Conservation (phyloP, 1,284 basidiomycete genomes). For the Trametes hirsuta region DNA sequence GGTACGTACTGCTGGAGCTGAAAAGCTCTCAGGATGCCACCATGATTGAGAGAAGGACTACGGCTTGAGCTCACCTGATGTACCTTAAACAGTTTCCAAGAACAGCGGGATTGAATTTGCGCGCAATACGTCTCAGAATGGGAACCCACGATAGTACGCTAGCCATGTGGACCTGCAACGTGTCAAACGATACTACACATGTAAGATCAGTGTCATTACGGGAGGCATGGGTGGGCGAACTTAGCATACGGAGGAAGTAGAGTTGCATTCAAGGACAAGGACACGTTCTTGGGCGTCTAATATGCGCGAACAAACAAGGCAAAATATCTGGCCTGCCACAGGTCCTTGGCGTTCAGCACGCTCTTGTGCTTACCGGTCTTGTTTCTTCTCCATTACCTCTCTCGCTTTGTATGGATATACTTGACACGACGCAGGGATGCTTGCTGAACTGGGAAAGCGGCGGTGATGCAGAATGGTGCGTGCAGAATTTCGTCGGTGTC, state of each 20-base stretch:
- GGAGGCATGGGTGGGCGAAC: neutral
- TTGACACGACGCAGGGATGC: conserved; percentile 30
- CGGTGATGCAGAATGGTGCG: conserved; percentile 65
- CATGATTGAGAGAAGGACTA: too few species aligned
- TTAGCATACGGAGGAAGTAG: too few species aligned
- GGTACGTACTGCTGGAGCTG: too few species aligned
- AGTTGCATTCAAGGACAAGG: too few species aligned
- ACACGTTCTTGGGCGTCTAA: neutral
- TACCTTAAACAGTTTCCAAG: too few species aligned
- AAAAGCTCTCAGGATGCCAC: too few species aligned
- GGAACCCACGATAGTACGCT: too few species aligned
- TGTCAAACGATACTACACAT: too few species aligned
- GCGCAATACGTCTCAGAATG: too few species aligned
- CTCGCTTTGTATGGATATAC: conserved; percentile 33
- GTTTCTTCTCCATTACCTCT: conserved; percentile 3
- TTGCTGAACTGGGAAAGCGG: conserved; percentile 54
- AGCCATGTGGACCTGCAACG: too few species aligned
- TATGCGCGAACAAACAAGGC: conserved; percentile 3
- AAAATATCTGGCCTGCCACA: conserved; percentile 15
- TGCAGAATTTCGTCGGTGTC: conserved; percentile 14
- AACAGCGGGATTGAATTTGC: too few species aligned
- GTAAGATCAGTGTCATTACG: neutral
- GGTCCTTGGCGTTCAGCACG: neutral
- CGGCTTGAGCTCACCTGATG: too few species aligned
- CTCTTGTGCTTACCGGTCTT: conserved; percentile 12